phyloP scores from a whole-genome alignment of 2,329 filamentous ascomycete species.

The Colletotrichum destructivum region DNA sequence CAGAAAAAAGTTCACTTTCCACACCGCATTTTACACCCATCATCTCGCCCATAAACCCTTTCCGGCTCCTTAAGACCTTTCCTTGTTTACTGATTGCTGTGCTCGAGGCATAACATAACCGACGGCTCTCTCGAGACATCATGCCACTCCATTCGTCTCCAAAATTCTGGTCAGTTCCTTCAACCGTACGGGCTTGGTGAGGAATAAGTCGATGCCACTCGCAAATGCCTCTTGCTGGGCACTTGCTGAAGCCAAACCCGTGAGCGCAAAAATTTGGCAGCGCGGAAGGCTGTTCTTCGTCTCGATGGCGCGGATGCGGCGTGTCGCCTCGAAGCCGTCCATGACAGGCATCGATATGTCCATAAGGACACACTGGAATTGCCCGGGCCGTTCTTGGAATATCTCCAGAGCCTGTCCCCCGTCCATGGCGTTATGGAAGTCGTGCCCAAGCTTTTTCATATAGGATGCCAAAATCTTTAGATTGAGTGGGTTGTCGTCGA shows the following conservation, averaged over 20 bases:
- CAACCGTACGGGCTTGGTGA: slow-evolving; percentile 68
- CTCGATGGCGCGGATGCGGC: slow-evolving; percentile 66
- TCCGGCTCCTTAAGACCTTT: no score
- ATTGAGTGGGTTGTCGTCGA: slow-evolving; percentile 60
- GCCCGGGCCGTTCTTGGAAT: slow-evolving; percentile 45
- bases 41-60: no score
- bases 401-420: slow-evolving; percentile 53
- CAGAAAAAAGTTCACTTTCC: not conserved
- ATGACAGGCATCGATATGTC: slow-evolving; percentile 73
- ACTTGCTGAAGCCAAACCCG: slow-evolving; percentile 64
- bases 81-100: no score
- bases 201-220: slow-evolving; percentile 67
- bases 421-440: slow-evolving; percentile 51
- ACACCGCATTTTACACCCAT: no score
- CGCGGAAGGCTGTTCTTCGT: slow-evolving; percentile 56
- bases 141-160: slow-evolving; percentile 11
- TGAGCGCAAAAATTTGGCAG: slow-evolving; percentile 66
- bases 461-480: slow-evolving; percentile 53
- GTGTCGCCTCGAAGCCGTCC: slow-evolving; percentile 66
- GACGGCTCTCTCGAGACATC: not conserved
- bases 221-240: slow-evolving; percentile 68
- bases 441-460: slow-evolving; percentile 52
- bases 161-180: slow-evolving; percentile 53
- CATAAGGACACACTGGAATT: slow-evolving; percentile 54
- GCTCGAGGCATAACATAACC: no score